phyloP scores from a whole-genome alignment of 306 rosid species.

The Malus fusca region DNA sequence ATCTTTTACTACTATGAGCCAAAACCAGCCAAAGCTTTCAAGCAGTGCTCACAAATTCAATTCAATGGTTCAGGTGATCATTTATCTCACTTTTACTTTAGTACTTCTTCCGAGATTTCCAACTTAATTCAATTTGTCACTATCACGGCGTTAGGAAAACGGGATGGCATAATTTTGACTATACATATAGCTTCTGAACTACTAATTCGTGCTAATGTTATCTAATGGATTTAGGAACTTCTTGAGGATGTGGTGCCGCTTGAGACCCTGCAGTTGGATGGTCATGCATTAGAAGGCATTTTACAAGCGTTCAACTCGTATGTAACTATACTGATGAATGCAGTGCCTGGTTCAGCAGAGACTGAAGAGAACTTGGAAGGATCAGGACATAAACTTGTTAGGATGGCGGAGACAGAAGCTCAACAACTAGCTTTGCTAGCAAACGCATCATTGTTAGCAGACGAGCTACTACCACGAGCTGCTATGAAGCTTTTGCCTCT shows the following conservation, averaged over 20 bases:
- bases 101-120: not conserved
- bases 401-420: slow-evolving; percentile 72
- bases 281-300: slow-evolving; percentile 61
- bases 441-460: slow-evolving; percentile 69
- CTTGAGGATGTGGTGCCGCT: slow-evolving; percentile 68
- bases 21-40: slow-evolving; percentile 67
- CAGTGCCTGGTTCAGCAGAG: slow-evolving; percentile 69
- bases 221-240: slow-evolving; percentile 49
- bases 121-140: not conserved
- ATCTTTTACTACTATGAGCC: slow-evolving; percentile 23
- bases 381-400: slow-evolving; percentile 56
- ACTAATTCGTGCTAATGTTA: not conserved
- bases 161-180: too few species aligned
- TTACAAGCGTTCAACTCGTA: slow-evolving; percentile 56
- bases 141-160: too few species aligned
- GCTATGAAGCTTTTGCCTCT: slow-evolving; percentile 47
- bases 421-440: slow-evolving; percentile 74
- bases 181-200: not conserved
- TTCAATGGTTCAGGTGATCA: slow-evolving; percentile 73
- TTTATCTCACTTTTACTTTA: not conserved
- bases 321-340: slow-evolving; percentile 58
- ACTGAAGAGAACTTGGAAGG: slow-evolving; percentile 53
- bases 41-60: slow-evolving; percentile 71
- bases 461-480: slow-evolving; percentile 78
- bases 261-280: slow-evolving; percentile 65